Evolutionary conservation across 2,329 filamentous ascomycete species (phyloP), one percentile per base, ranked within the genome.

Genomic region (Colletotrichum sublineola): DNA sequence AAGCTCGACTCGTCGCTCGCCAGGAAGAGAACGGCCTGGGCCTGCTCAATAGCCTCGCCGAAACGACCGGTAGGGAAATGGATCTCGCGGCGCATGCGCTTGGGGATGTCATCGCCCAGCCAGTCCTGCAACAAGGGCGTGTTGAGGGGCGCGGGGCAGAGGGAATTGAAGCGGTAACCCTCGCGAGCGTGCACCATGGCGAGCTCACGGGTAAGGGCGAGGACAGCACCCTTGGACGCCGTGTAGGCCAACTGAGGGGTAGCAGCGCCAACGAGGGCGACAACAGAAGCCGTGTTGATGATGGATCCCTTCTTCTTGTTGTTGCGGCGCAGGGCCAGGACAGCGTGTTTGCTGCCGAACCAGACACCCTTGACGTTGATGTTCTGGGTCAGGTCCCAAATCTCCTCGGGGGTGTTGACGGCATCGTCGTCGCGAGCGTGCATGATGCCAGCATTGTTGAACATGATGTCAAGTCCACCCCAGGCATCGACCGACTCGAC

Each of bases 281-380:
- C 95, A 61, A 97, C 93, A 58, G 92, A 95, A 36, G 94, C 95
- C 3, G 94, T 97, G 87, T 97, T 97, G 88, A 97, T 95, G 83
- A 98, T 91, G 82, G 92, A 94, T 63, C 90, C 94, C 77, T 88
- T 90, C 56, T 86, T 89, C 90, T 98, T 98, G 67, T 89, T 88
- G 86, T 97, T 87, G 77, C 90, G 91, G 75, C 95, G 92, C 77
- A 98, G 87, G 56, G 93, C 90, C 63, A 96, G 86, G 38, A 98
- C 91, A 8, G 95, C 94, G 82, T 97, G 94, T 88, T 97, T 98
- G 88, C 91, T 92, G 73, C 95, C 95, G 81, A 90, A 98, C 95
- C 95, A 97, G n/a, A 98, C 95, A 55, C 95, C 95, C 89, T 98
- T 98, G 82, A 97, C 95, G 83, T 98, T 98, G 86, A 97, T 97